Conservation (phyloP, 805 yeast genomes). For the Isabelozyma heimii region DNA sequence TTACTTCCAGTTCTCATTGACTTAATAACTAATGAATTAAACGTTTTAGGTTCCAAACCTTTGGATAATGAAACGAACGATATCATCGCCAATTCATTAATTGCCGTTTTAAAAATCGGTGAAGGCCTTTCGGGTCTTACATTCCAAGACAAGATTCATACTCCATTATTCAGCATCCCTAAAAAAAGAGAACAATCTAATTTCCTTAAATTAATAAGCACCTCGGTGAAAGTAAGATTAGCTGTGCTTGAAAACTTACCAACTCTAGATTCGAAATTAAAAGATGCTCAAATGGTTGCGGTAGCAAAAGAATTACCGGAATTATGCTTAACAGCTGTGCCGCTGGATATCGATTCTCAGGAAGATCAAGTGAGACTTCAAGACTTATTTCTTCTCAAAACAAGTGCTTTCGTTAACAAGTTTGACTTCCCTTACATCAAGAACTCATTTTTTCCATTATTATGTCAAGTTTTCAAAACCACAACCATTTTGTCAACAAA, state of each 20-base stretch:
- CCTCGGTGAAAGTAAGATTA: constrained; percentile 31
- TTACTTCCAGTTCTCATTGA: constrained; percentile 68
- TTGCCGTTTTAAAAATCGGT: constrained; percentile 62
- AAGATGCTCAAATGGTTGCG: constrained; percentile 49
- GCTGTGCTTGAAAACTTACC: constrained; percentile 44
- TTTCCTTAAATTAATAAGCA: constrained; percentile 24
- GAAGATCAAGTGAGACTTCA: constrained; percentile 43
- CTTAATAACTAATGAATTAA: constrained; percentile 41
- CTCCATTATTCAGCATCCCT: constrained; percentile 30
- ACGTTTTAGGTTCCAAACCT: constrained; percentile 12
- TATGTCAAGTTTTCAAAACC: constrained; percentile 71
- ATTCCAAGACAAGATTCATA: constrained; percentile 68
- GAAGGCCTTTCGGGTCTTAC: constrained; percentile 68
- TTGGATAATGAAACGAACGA: constrained; percentile 30
- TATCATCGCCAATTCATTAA: constrained; percentile 46
- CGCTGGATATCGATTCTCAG: constrained; percentile 24
- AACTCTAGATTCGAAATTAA: constrained; percentile 47
- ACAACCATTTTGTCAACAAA: constrained; percentile 84
- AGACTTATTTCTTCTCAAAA: constrained; percentile 47
- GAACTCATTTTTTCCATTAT: constrained; percentile 68
- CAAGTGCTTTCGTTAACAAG: constrained; percentile 39
- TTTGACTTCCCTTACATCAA: constrained; percentile 72
- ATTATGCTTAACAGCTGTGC: constrained; percentile 25
- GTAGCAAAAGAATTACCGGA: constrained; percentile 44
- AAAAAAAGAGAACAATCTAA: constrained; percentile 16